Conservation (phyloP, 169 alveolate species). For the Toxoplasma gondii region DNA sequence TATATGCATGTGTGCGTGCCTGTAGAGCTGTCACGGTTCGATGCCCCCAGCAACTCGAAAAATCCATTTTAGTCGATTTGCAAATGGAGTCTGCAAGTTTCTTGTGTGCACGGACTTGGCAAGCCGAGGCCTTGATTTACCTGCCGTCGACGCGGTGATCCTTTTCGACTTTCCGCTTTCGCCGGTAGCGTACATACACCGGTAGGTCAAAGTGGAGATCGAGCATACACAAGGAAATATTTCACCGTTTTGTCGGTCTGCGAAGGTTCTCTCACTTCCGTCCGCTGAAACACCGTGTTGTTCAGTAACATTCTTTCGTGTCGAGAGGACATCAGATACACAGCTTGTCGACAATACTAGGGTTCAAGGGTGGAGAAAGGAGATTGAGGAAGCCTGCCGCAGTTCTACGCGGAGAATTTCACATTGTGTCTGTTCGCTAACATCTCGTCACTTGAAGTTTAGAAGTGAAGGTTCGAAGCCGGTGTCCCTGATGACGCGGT, state of each 20-base stretch:
- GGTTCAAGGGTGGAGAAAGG: no score
- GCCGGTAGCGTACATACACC: slow-evolving; percentile 91
- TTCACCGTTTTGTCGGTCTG: not conserved
- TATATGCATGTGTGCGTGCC: not conserved
- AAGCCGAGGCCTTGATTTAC: slow-evolving; percentile 97
- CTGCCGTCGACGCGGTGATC: slow-evolving; percentile 92
- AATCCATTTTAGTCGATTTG: not conserved
- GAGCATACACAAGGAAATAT: no score
- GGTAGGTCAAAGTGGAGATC: not conserved
- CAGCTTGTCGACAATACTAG: no score
- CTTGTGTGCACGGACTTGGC: slow-evolving; percentile 96
- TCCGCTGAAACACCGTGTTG: not conserved
- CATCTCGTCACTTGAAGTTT: no score
- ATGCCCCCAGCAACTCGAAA: slow-evolving; percentile 10
- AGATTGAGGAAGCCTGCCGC: no score
- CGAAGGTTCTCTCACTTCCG: no score
- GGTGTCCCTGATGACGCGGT: no score
- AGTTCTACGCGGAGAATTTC: no score
- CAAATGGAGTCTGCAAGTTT: slow-evolving; percentile 38
- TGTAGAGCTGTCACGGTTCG: slow-evolving; percentile 24
- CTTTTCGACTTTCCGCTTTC: slow-evolving; percentile 94
- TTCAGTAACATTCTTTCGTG: not conserved
- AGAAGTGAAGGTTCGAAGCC: no score
- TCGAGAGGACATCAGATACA: not conserved
- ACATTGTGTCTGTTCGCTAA: no score